These are phyloP conservation scores for Tylopilus balloui DNA, from an alignment of 768 basidiomycete genomes.

Conservation along the genomic window DNA sequence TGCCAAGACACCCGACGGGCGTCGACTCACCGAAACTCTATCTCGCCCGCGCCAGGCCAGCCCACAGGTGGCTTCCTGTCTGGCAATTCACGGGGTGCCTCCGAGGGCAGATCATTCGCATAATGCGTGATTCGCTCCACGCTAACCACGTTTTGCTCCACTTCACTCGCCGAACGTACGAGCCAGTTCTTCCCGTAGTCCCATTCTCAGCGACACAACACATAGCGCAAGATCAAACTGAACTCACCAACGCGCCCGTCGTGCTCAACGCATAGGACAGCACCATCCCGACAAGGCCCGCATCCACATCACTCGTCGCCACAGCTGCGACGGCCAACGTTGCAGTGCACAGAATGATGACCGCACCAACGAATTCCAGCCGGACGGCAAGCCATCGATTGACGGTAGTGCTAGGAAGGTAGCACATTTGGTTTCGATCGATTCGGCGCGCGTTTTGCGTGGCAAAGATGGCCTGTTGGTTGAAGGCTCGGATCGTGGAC, in stretches of 20 bases:
- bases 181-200: slow-evolving; percentile 61
- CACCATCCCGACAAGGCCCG: slow-evolving; percentile 83
- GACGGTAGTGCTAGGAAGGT: slow-evolving; percentile 64
- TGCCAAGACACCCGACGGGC: not conserved
- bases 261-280: slow-evolving; percentile 81
- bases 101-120: slow-evolving; percentile 56
- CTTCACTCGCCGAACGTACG: slow-evolving; percentile 78
- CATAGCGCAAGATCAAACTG: not conserved
- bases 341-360: slow-evolving; percentile 74
- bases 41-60: slow-evolving; percentile 74
- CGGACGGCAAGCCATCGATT: slow-evolving; percentile 85
- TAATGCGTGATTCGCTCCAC: slow-evolving; percentile 87
- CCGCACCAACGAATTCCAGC: slow-evolving; percentile 77
- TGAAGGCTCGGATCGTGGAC: slow-evolving; percentile 79
- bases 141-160: slow-evolving; percentile 87
- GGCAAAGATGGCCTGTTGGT: slow-evolving; percentile 64
- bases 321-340: slow-evolving; percentile 63
- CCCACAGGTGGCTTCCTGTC: slow-evolving; percentile 46
- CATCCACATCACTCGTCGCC: slow-evolving; percentile 75
- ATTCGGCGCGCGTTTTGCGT: slow-evolving; percentile 67
- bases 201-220: not conserved
- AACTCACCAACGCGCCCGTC: slow-evolving; percentile 70
- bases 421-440: slow-evolving; percentile 83
- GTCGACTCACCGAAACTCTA: slow-evolving; percentile 65
- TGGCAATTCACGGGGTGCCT: slow-evolving; percentile 69